Evolutionary conservation across 2,329 filamentous ascomycete species (phyloP).

Genomic region (Fusarium musae): DNA sequence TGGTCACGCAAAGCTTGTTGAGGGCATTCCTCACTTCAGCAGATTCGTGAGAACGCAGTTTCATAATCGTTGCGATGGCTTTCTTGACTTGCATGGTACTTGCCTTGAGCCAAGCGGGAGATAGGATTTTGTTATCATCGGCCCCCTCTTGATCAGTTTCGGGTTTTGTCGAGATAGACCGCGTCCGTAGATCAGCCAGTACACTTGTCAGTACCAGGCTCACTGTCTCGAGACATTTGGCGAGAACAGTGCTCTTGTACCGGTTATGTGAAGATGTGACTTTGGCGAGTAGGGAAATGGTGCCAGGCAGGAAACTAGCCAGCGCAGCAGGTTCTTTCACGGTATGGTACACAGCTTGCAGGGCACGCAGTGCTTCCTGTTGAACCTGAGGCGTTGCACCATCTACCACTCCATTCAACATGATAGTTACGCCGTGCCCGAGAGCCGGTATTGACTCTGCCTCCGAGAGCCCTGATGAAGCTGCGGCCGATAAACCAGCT

Average conservation of each 20-base stretch:
- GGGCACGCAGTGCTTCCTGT: conserved; percentile 71
- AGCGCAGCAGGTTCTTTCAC: conserved; percentile 79
- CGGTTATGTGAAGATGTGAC: conserved; percentile 75
- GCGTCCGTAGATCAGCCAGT: conserved; percentile 67
- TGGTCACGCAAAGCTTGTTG: conserved; percentile 74
- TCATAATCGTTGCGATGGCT: conserved; percentile 81
- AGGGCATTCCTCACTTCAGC: conserved; percentile 75
- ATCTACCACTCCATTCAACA: conserved; percentile 78
- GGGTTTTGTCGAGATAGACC: conserved; percentile 56
- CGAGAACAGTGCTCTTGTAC: conserved; percentile 68
- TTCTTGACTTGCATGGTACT: conserved; percentile 85
- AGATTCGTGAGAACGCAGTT: conserved; percentile 76
- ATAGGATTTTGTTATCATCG: conserved; percentile 53
- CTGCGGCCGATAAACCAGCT: conserved; percentile 61
- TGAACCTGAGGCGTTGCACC: conserved; percentile 76
- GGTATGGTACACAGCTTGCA: conserved; percentile 70
- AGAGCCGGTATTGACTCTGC: conserved; percentile 77
- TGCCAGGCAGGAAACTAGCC: conserved; percentile 88
- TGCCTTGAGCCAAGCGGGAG: conserved; percentile 77
- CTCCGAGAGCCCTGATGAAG: conserved; percentile 62
- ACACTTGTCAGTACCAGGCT: conserved; percentile 64
- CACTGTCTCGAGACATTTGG: conserved; percentile 69
- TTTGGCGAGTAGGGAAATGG: conserved; percentile 83
- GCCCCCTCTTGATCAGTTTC: conserved; percentile 39
- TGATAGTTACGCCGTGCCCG: conserved; percentile 82